Evolutionary conservation across 345 rosid genomes (phyloP), one percentile per base, ranked within the genome.

Genomic region (Populus deltoides): DNA sequence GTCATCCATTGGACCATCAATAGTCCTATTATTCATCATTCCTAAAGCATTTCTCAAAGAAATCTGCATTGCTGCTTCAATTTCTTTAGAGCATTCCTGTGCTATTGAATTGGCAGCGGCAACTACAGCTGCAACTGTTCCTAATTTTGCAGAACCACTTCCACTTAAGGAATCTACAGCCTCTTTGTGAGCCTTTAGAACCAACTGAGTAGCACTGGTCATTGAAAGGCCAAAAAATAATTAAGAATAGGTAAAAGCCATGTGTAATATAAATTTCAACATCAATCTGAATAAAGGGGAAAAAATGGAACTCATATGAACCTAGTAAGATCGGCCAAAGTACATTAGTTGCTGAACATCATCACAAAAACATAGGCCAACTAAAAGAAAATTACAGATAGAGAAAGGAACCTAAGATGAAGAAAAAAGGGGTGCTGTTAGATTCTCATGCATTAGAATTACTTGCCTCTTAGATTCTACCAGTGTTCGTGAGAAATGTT

Each of bases 101-200:
- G 99, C 97, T 39, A 96, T 97, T 79, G 99, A 94, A 90, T 97
- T 97, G 35, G 99, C 99, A 74, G 98, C 97, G 39, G 97, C 95
- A 82, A 97, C 98, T 66, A 94, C 98, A 20, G 98, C 79, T 27
- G 99, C 98, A 75, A 97, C 95, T 1, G 94, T 94, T 72, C 99
- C 98, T 72, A 97, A 81, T 82, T 90, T 94, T 69, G 97, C 82
- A 77, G 98, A 89, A 79, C 98, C 93, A 77, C 86, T 92, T 75
- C 98, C 98, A 73, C 98, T 91, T 67, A 97, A 84, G 77, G 98
- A 92, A 85, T 92, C 89, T 6, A 97, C 97, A 79, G 98, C 99
- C 79, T 96, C 99, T 81, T 90, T 92, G 80, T 96, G 98, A 63
- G 97, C 99, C 88, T 89, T 96, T 27, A 96, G 83, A 74, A 97